Percentiles rank a stretch among this genome's conserved stretches.
phyloP scores from a whole-genome alignment of 2,329 filamentous ascomycete genomes.

The Endothia cerciana region DNA sequence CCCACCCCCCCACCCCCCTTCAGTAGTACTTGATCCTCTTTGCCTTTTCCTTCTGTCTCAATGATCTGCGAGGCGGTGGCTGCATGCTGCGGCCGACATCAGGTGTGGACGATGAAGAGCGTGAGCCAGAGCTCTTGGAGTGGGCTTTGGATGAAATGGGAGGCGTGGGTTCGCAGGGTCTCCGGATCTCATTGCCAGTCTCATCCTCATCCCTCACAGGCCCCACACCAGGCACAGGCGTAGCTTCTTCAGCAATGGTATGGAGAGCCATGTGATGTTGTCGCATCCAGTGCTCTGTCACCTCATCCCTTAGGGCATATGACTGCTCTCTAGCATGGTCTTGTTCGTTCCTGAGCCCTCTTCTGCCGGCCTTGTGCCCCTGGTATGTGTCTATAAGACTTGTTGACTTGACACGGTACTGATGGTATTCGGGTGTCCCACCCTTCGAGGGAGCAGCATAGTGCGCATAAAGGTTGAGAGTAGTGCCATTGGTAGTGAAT shows the following conservation, averaged over 20 bases:
- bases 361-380: conserved; percentile 25
- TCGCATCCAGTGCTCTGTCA: conserved; percentile 13
- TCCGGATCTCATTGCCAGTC: not conserved
- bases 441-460: conserved; percentile 30
- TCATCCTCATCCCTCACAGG: not conserved
- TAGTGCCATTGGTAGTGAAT: conserved; percentile 36
- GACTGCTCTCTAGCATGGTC: conserved; percentile 25
- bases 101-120: not conserved
- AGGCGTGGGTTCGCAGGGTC: not conserved
- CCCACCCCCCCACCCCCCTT: no score
- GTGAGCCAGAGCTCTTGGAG: not conserved
- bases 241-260: no score
- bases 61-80: not conserved
- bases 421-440: conserved; percentile 34
- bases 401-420: conserved; percentile 30
- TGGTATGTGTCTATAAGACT: conserved; percentile 29
- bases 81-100: not conserved
- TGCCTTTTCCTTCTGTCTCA: not conserved
- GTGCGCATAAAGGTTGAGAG: conserved; percentile 35
- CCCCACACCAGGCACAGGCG: no score
- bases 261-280: not conserved
- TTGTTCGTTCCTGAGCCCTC: conserved; percentile 21
- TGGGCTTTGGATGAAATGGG: not conserved
- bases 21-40: not conserved
- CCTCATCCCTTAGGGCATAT: conserved; percentile 19